phyloP scores from a whole-genome alignment of 495 filamentous ascomycete genomes.

The Daldinia caldariorum region DNA sequence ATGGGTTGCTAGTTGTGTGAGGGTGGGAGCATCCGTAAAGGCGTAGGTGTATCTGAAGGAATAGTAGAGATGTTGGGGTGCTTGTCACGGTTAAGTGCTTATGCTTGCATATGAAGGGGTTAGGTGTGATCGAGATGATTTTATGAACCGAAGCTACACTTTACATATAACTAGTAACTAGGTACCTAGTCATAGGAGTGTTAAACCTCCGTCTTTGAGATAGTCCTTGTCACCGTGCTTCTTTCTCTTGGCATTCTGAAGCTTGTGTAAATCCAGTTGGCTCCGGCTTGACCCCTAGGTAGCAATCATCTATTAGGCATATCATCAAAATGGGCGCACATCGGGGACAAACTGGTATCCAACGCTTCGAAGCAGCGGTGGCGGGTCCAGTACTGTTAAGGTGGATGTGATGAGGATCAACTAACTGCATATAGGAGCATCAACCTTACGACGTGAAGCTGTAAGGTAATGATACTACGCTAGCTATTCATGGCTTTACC shows the following conservation, averaged over 20 bases:
- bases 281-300: slow-evolving; percentile 6
- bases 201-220: slow-evolving; percentile 9
- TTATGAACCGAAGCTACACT: slow-evolving; percentile 3
- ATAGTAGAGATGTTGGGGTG: slow-evolving; percentile 4
- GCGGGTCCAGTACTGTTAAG: slow-evolving; percentile 3
- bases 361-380: background rate
- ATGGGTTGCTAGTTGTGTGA: background rate
- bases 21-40: slow-evolving; percentile 11
- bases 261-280: slow-evolving; percentile 10
- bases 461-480: slow-evolving; percentile 10
- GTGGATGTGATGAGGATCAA: slow-evolving; percentile 11
- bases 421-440: slow-evolving; percentile 18
- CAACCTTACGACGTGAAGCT: background rate
- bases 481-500: background rate
- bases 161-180: slow-evolving; percentile 20
- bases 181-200: slow-evolving; percentile 12
- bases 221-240: slow-evolving; percentile 6
- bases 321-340: background rate
- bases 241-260: slow-evolving; percentile 3
- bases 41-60: slow-evolving; percentile 19
- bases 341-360: background rate
- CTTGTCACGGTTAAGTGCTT: slow-evolving; percentile 10
- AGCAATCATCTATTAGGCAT: background rate
- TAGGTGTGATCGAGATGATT: slow-evolving; percentile 21
- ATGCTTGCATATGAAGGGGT: slow-evolving; percentile 20